Base-by-base conservation (phyloP, 805 yeast species). In the Metschnikowia gruessii region DNA sequence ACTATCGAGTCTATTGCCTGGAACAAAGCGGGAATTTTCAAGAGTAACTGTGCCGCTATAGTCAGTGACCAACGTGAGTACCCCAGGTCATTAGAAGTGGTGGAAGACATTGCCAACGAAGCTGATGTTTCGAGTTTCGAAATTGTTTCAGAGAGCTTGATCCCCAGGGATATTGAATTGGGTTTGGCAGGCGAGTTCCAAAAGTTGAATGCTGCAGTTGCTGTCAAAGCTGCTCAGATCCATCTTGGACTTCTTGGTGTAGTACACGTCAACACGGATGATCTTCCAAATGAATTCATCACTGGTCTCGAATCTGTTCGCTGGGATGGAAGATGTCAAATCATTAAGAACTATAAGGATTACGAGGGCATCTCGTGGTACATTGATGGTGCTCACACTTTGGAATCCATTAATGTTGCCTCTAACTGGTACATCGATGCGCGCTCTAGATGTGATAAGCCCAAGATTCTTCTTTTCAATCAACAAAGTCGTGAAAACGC, bases 261-360 rank as follows among this genome's bases (percentile, higher is more conserved):
- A 36, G 22, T 46, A 46, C 49, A 43, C 17, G 54, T 46, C 1
- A 63, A 63, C 9, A 32, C 38, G 22, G 42, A 48, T 30, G 60
- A 45, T 11, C 64, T 83, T 34, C 85, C 87, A 0, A 69, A 66
- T 12, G 65, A 69, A 52, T 79, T 84, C 46, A 51, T 70, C 4
- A 55, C 57, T 13, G 97, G 97, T 2, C 70, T 92, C 32, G 80
- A 74, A 42, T 48, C 66, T 2, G 86, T 95, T 1, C 68, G 74
- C 37, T 94, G 98, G 97, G 94, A 94, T n/a, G 99, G 99, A 1
- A 75, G 99, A 56, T 92, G 98, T 57, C 97, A 95, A 67, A 74
- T 81, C 1, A 65, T 88, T 26, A 75, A 69, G 19, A 70, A 71
- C 21, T 65, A 68, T 13, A 68, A 70, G 19, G 69, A 62, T 2